Percentiles rank a stretch among this genome's conserved stretches.
phyloP scores from a whole-genome alignment of 345 rosid genomes.

The Boechera retrofracta region DNA sequence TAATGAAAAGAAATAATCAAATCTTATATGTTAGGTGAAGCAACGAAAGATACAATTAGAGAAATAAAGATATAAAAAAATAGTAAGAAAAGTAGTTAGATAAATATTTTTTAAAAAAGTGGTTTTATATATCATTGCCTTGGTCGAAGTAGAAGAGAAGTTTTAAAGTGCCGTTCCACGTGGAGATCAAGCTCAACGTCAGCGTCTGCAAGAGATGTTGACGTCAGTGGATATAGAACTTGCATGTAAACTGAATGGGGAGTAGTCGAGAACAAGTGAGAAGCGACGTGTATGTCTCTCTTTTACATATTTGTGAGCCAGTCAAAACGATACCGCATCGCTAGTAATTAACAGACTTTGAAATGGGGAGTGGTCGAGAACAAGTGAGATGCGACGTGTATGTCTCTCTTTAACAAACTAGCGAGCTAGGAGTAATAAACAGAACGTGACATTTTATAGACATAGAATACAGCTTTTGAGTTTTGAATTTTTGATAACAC shows the following conservation, averaged over 20 bases:
- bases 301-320: not conserved
- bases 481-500: not conserved
- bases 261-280: constrained; percentile 40
- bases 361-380: constrained; percentile 34
- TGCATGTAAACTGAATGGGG: constrained; percentile 43
- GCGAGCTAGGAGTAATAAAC: too few relatives aligned
- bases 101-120: too few relatives aligned
- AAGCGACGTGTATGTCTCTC: constrained; percentile 26
- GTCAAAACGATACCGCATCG: not conserved
- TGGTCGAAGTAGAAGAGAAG: not conserved
- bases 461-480: not conserved
- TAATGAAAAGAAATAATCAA: not conserved
- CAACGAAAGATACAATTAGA: not conserved
- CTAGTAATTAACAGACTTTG: not conserved
- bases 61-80: not conserved
- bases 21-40: not conserved
- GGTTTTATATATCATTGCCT: not conserved
- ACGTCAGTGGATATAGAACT: constrained; percentile 30
- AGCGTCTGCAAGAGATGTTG: constrained; percentile 26
- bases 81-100: not conserved
- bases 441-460: too few relatives aligned
- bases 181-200: not conserved
- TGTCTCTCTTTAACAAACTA: constrained; percentile 2
- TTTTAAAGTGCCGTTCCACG: constrained; percentile 15
- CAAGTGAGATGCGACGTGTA: constrained; percentile 29